Conservation (phyloP, 129 eudicot genomes). For the Flaveria linearis region DNA sequence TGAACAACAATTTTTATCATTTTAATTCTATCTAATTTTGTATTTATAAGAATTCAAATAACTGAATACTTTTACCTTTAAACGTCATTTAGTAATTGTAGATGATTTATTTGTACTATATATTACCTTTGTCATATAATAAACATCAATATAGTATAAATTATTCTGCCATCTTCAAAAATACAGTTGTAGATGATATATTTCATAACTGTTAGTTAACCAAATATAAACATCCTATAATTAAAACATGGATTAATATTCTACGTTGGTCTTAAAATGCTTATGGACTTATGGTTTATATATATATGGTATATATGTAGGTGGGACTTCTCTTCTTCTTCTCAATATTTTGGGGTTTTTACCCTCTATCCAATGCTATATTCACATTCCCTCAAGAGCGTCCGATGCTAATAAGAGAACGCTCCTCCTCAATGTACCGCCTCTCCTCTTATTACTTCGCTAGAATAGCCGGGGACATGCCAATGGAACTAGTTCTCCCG, state of each 20-base stretch:
- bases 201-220: background rate
- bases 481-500: conserved; percentile 93
- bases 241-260: background rate
- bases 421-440: conserved; percentile 83
- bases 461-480: conserved; percentile 78
- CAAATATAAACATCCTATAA: background rate
- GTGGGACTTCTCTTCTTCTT: conserved; percentile 94
- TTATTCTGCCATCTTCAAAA: background rate
- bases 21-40: too few species aligned
- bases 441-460: conserved; percentile 89
- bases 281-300: conserved; percentile 10
- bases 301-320: conserved; percentile 40
- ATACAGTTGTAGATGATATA: background rate
- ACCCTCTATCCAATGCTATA: conserved; percentile 78
- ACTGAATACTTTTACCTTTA: too few species aligned
- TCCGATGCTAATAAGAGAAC: conserved; percentile 72
- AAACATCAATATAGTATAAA: background rate
- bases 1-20: too few species aligned
- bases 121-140: conserved; percentile 2
- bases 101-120: background rate
- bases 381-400: conserved; percentile 91
- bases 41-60: too few species aligned
- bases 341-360: conserved; percentile 96
- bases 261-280: background rate
- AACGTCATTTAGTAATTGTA: too few species aligned